Evolutionary conservation across 2,329 filamentous ascomycete genomes (phyloP).

Genomic region (Trichoderma semiorbis): DNA sequence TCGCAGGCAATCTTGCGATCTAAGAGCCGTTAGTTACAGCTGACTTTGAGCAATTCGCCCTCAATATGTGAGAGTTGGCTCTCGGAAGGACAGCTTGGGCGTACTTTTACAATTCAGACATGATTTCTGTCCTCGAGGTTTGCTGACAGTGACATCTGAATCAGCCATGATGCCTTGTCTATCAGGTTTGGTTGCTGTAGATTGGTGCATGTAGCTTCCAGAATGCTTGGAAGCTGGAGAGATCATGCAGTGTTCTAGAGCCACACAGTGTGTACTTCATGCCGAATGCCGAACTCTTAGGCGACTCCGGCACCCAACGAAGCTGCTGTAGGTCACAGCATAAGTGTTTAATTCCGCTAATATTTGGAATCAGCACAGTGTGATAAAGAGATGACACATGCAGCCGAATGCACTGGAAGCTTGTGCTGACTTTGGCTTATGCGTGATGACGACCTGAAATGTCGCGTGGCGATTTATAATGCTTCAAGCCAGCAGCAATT

Average conservation of each 20-base stretch:
- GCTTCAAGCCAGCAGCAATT: background rate
- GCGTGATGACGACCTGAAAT: background rate
- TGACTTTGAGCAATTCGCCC: background rate
- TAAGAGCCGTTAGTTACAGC: background rate
- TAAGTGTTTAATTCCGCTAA: background rate
- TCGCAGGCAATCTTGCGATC: constrained; percentile 17
- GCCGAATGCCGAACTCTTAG: background rate
- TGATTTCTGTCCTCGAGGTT: constrained; percentile 5
- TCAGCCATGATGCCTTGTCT: background rate
- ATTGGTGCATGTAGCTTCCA: background rate
- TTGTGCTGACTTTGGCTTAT: background rate
- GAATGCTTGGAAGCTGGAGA: background rate
- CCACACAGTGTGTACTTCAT: background rate
- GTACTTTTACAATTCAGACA: constrained; percentile 16
- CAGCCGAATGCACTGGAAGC: background rate
- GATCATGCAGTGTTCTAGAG: background rate
- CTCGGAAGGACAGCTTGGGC: background rate
- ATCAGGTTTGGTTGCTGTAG: background rate
- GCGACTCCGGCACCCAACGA: background rate
- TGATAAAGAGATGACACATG: background rate
- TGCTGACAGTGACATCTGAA: background rate
- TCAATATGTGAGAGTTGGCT: background rate
- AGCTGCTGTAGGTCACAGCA: background rate
- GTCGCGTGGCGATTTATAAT: background rate
- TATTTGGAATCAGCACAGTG: background rate